Conservation (phyloP, 306 rosid genomes). For the Acacia confusa region DNA sequence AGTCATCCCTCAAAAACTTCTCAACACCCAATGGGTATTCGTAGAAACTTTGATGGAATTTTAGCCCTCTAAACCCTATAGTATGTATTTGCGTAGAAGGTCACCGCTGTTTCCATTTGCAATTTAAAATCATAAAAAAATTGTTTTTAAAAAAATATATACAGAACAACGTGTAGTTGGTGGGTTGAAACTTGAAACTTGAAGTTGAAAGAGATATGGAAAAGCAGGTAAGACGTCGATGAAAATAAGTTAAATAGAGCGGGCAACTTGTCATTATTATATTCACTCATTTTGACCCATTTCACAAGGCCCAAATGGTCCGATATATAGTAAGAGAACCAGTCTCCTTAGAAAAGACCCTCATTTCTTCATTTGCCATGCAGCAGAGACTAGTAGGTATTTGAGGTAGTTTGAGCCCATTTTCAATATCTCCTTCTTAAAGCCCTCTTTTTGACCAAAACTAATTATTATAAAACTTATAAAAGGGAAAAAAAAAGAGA, state of each 20-base stretch:
- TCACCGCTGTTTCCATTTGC: background rate
- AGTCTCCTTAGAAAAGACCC: background rate
- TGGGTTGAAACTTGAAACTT: background rate
- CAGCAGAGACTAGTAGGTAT: background rate
- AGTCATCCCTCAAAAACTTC: too few species aligned
- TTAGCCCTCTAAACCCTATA: too few species aligned
- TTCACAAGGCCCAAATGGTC: constrained; percentile 1
- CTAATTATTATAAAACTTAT: background rate
- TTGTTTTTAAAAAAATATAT: background rate
- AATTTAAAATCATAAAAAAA: background rate
- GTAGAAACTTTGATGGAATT: too few species aligned
- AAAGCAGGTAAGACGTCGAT: background rate
- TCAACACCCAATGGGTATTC: too few species aligned
- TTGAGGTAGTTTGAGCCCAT: background rate
- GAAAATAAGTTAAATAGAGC: background rate
- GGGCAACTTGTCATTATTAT: background rate
- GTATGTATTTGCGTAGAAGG: too few species aligned
- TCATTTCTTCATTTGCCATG: background rate
- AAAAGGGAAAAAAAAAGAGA: background rate
- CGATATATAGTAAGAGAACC: background rate
- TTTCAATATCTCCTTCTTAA: background rate
- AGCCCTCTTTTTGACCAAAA: background rate
- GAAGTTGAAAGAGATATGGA: background rate
- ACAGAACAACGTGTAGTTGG: background rate
- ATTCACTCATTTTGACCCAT: background rate